phyloP scores from a whole-genome alignment of 208 protist species.

The Acanthamoeba lenticulata region DNA sequence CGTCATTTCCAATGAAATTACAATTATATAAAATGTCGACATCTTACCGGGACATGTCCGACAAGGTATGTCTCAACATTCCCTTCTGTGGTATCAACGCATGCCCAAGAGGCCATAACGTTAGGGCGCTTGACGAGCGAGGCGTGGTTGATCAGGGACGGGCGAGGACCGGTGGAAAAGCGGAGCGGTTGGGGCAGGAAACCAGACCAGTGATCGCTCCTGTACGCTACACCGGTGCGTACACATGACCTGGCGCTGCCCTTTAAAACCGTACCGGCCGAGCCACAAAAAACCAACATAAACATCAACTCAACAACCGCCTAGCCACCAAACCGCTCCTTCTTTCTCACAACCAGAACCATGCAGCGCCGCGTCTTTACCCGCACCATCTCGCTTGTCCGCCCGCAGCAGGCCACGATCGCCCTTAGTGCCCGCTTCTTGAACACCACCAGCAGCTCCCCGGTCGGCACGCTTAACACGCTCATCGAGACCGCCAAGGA shows the following conservation, averaged over 20 bases:
- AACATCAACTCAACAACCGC: neutral
- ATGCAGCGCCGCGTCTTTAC: constrained; percentile 11
- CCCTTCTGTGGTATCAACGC: too few relatives aligned
- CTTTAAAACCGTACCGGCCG: too few relatives aligned
- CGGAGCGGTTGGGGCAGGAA: neutral
- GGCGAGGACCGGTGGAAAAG: neutral
- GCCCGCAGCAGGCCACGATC: neutral
- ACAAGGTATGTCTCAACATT: too few relatives aligned
- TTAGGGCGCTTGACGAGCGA: too few relatives aligned
- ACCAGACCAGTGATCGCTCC: neutral
- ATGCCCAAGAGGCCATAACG: too few relatives aligned
- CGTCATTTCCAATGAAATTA: too few relatives aligned
- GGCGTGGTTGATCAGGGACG: too few relatives aligned
- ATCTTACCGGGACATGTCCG: too few relatives aligned
- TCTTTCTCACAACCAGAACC: neutral
- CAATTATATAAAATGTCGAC: too few relatives aligned
- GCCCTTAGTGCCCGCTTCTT: neutral
- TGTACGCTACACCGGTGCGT: too few relatives aligned
- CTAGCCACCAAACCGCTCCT: too few relatives aligned
- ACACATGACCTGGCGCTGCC: neutral
- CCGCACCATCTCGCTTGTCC: neutral
- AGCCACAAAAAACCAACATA: neutral
- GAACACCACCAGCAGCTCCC: neutral
- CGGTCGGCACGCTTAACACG: neutral
- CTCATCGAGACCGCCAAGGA: constrained; percentile 44